Base-by-base conservation (phyloP, 805 yeast species). In the Kuraishia floccosa region DNA sequence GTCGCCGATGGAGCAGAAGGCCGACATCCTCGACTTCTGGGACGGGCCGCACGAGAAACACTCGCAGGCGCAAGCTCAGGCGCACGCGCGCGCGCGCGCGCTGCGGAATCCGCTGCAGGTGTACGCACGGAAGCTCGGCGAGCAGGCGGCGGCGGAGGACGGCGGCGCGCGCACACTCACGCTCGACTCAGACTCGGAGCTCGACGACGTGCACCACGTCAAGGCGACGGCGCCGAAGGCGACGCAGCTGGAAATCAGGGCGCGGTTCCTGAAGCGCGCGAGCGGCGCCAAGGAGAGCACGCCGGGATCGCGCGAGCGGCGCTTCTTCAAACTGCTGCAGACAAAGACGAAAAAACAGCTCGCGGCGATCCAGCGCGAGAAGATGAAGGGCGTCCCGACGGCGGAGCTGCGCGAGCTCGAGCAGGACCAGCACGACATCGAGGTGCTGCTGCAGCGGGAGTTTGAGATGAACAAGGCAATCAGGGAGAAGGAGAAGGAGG, bases 391-490 rank as follows among this genome's bases (percentile, higher is more conserved):
- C 12, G 13, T 30, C 25, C 12, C 24, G 18, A n/a, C 24, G 27
- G 28, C 11, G 33, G 25, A 10, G 13, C 26, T 15, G 28, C 15
- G 18, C 12, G 17, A 10, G 5, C n/a, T 5, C 28, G 18, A 7
- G 36, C 39, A 35, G 33, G 39, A 33, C 23, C 25, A 12, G 15
- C 30, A 30, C 25, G 35, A 28, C 14, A 29, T 47, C 7, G 28
- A 40, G 25, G 45, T 41, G 31, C 34, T 49, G 24, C 25, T 49
- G 13, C 45, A 46, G 21, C 37, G 41, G 15, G 52, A 47, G 26
- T 33, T 42, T 12, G 37, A 38, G 26, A 34, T 35, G 28, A 36
- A 34, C 30, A 20, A 30, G 24, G 26, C 35, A 20, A 17, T 38
- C 16, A 36, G 25, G 27, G 25, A 27, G 27, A 25, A 24, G 18